Percentiles rank a stretch among this genome's conserved stretches.
These are phyloP conservation scores for Clohesyomyces aquaticus DNA, from an alignment of 495 filamentous ascomycete genomes.

Conservation along the genomic window DNA sequence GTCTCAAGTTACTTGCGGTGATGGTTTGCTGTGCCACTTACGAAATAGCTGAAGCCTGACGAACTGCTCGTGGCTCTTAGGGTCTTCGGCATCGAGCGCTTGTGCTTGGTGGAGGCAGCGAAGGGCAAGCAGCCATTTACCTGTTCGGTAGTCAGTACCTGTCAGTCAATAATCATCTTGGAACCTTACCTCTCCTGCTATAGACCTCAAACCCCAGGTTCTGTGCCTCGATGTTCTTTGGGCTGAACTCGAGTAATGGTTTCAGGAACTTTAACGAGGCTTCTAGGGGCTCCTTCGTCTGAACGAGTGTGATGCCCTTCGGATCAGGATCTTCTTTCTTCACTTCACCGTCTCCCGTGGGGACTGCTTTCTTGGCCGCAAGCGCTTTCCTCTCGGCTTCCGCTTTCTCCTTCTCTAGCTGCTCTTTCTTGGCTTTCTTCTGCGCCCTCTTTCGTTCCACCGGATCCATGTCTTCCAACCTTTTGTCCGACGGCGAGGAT, in stretches of 20 bases:
- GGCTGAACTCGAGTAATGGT: conserved; percentile 76
- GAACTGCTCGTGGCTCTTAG: conserved; percentile 77
- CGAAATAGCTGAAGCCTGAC: conserved; percentile 66
- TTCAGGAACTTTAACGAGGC: conserved; percentile 86
- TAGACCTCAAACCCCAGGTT: conserved; percentile 88
- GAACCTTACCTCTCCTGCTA: conserved; percentile 70
- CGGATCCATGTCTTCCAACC: conserved; percentile 59
- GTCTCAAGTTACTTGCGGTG: too few relatives aligned
- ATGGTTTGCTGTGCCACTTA: conserved; percentile 42
- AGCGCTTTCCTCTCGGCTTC: conserved; percentile 80
- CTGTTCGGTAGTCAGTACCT: conserved; percentile 54
- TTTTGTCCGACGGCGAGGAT: conserved; percentile 54
- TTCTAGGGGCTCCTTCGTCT: conserved; percentile 78
- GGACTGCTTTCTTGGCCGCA: conserved; percentile 59
- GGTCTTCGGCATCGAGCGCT: conserved; percentile 68
- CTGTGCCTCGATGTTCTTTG: conserved; percentile 82
- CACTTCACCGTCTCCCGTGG: conserved; percentile 54
- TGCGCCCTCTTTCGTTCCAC: conserved; percentile 87
- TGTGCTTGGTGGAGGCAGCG: conserved; percentile 78
- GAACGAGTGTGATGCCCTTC: conserved; percentile 71
- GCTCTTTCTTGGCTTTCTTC: conserved; percentile 94
- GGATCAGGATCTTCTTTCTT: conserved; percentile 91
- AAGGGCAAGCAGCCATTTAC: conserved; percentile 80
- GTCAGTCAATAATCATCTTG: conserved; percentile 12
- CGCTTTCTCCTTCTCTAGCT: conserved; percentile 77